Base-by-base conservation (phyloP, 2,329 filamentous ascomycete species). In the Hymenoscyphus albidus region DNA sequence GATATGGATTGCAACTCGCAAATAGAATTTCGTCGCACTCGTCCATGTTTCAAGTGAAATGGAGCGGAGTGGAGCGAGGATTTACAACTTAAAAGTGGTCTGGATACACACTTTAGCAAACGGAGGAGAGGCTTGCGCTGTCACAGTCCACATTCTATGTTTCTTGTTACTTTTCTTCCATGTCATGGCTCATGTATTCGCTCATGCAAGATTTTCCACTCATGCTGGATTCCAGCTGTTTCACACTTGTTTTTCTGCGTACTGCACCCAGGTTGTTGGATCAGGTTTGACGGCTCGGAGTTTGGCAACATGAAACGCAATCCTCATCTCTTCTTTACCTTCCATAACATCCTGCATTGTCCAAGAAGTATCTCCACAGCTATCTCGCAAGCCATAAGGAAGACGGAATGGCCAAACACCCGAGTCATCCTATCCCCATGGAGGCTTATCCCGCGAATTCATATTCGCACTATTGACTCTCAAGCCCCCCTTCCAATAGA, bases 321-420 rank as follows among this genome's bases (percentile, higher is more conserved):
- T 54, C 48, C 18, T 54, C 12, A 54, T 54, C 22, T 51, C 44
- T 51, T 12, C 22, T 51, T 18, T 54, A n/a, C 7, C 48, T 54
- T 54, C 48, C 48, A 54, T 54, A n/a, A 54, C 48, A 54, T 27
- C 27, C 12, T 22, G 22, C 48, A 54, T 22, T 9, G 48, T 54
- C 22, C 48, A 5, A 14, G 22, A 54, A 54, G 48, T 22, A 54
- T 54, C 48, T 54, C 48, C 48, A 27, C 48, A 27, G 48, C 10
- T 13, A 10, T 54, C 48, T 54, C 48, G 48, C 48, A 54, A 54
- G 48, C 18, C 48, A 54, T 18, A 54, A 54, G 48, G 48, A 54
- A 51, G 22, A 12, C 18, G 27, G 35, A 54, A 54, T 22, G 48
- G 18, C 48, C 48, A 54, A 54, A 54, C 48, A 54, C 22, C 48